Percentiles rank a stretch among this genome's conserved stretches.
Conservation (phyloP, 768 basidiomycete species). For the Trametes coccinea region DNA sequence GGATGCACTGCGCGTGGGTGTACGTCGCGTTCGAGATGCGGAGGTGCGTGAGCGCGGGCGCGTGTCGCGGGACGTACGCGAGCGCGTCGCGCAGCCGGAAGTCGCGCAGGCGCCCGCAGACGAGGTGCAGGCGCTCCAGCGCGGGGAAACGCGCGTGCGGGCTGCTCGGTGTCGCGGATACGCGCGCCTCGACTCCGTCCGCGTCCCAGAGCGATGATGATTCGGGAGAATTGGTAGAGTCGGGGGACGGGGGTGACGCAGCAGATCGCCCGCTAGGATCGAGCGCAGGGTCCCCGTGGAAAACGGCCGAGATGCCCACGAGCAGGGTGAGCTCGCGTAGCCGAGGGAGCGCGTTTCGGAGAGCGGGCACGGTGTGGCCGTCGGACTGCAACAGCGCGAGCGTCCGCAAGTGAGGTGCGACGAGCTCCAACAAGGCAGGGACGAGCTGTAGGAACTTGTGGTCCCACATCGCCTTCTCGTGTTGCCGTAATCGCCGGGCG, state of each 20-base stretch:
- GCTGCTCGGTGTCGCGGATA: neutral
- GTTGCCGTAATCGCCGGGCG: constrained; percentile 10
- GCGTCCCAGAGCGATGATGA: no score
- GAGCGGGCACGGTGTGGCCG: constrained; percentile 5
- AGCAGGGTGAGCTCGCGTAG: constrained; percentile 21
- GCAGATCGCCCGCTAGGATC: neutral
- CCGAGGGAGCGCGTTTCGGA: constrained; percentile 7
- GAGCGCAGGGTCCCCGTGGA: neutral
- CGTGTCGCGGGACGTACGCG: constrained; percentile 8
- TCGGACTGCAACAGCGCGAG: constrained; percentile 19
- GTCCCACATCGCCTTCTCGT: constrained; percentile 20
- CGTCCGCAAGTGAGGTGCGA: constrained; percentile 14
- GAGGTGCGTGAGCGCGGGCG: constrained; percentile 19
- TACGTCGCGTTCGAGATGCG: constrained; percentile 21
- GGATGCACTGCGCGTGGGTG: constrained; percentile 17
- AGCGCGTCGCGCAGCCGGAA: constrained; percentile 16
- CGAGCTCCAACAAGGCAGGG: constrained; percentile 7
- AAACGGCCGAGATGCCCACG: constrained; percentile 14
- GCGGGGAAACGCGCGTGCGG: constrained; percentile 10
- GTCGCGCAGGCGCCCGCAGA: constrained; percentile 21
- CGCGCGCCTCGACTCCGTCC: neutral
- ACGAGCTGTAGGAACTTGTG: constrained; percentile 6
- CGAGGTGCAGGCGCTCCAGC: constrained; percentile 16
- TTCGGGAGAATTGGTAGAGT: no score
- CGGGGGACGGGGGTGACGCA: neutral